Conservation (phyloP, 1,139 yeast genomes). For the Suhomyces maxii region DNA sequence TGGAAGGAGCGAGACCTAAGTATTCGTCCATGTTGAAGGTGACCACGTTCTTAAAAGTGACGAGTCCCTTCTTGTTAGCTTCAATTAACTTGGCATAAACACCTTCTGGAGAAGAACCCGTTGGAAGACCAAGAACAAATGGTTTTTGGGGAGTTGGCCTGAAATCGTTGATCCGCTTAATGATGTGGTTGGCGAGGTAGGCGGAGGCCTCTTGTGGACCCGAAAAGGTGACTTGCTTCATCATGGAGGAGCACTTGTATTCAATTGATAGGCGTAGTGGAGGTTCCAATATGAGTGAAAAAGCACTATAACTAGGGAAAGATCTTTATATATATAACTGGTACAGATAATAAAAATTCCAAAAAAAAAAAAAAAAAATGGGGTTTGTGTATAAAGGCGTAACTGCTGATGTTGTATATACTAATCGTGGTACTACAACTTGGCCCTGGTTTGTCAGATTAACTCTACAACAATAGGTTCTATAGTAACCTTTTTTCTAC, state of each 20-base stretch:
- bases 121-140: constrained; percentile 62
- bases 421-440: background rate
- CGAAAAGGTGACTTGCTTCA: constrained; percentile 45
- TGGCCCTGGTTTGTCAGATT: background rate
- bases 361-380: too few species aligned
- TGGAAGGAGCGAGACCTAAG: constrained; percentile 48
- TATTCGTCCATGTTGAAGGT: constrained; percentile 68
- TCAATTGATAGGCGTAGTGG: background rate
- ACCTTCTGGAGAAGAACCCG: constrained; percentile 67
- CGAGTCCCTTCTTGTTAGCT: constrained; percentile 44
- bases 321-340: background rate
- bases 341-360: too few species aligned
- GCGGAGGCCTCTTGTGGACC: constrained; percentile 47
- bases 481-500: too few species aligned
- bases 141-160: constrained; percentile 50
- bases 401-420: too few species aligned
- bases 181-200: constrained; percentile 51
- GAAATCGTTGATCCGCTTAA: constrained; percentile 45
- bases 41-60: constrained; percentile 55
- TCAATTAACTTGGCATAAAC: constrained; percentile 51
- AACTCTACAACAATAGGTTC: too few species aligned
- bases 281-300: background rate
- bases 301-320: too few species aligned
- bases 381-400: too few species aligned
- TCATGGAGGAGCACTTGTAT: constrained; percentile 8